Conservation (phyloP, 1,139 yeast genomes). For the Pichia sp. region DNA sequence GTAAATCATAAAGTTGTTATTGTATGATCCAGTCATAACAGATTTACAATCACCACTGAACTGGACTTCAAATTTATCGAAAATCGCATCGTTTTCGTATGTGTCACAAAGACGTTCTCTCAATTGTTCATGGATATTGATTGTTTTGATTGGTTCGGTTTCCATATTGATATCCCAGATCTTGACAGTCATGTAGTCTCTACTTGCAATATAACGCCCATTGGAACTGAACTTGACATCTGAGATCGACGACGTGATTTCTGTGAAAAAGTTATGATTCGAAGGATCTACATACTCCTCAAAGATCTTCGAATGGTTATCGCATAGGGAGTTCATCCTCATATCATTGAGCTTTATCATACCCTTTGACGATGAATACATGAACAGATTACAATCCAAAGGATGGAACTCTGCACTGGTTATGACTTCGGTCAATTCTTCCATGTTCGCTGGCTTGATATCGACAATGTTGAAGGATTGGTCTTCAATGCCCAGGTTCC, state of each 20-base stretch:
- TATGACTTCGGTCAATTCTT: conserved; percentile 95
- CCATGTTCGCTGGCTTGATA: conserved; percentile 97
- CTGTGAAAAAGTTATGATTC: conserved; percentile 93
- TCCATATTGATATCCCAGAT: conserved; percentile 99
- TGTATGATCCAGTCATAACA: conserved; percentile 96
- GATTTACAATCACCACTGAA: conserved; percentile 91
- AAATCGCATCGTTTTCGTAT: conserved; percentile 96
- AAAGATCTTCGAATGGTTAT: conserved; percentile 79
- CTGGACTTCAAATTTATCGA: conserved; percentile 96
- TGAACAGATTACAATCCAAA: conserved; percentile 81
- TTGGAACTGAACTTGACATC: conserved; percentile 90
- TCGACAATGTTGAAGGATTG: conserved; percentile 96
- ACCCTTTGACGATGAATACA: conserved; percentile 97
- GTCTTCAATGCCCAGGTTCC: conserved; percentile 94
- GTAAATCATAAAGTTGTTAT: conserved; percentile 94
- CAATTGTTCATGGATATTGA: conserved; percentile 91
- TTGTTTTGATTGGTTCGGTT: conserved; percentile 86
- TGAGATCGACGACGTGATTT: conserved; percentile 88
- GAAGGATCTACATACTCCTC: conserved; percentile 94
- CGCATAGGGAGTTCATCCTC: conserved; percentile 95
- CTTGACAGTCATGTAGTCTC: conserved; percentile 96
- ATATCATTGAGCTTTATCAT: conserved; percentile 93
- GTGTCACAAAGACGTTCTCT: conserved; percentile 94
- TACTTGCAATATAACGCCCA: conserved; percentile 89
- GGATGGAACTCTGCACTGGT: conserved; percentile 99